Conservation (phyloP, 345 rosid genomes). For the Stellera chamaejasme region DNA sequence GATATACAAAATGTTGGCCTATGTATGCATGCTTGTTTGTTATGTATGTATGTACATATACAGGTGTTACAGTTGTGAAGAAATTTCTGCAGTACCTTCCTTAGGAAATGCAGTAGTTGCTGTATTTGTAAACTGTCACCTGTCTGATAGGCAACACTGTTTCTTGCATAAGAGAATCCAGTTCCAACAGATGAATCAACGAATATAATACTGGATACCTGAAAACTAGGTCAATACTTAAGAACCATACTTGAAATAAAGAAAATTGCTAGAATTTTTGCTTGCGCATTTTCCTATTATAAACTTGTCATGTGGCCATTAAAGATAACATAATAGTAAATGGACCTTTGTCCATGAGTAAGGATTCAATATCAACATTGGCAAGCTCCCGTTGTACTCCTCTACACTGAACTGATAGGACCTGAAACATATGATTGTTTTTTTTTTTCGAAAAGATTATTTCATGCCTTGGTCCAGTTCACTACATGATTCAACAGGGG, state of each 20-base stretch:
- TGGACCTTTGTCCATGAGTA: conserved; percentile 35
- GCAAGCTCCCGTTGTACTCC: conserved; percentile 29
- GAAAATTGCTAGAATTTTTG: background rate
- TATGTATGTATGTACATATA: no score
- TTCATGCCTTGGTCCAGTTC: no score
- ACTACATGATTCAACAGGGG: no score
- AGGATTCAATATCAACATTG: conserved; percentile 19
- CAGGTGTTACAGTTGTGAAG: background rate
- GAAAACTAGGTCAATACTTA: background rate
- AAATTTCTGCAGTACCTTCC: conserved; percentile 11
- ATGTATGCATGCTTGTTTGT: no score
- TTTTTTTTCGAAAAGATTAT: no score
- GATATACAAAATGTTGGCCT: no score
- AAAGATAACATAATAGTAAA: no score
- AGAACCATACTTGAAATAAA: background rate
- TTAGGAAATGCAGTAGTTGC: conserved; percentile 13
- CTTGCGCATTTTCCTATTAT: no score
- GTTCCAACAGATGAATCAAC: conserved; percentile 27
- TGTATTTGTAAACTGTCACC: conserved; percentile 11
- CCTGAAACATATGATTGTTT: conserved; percentile 14
- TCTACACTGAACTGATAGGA: conserved; percentile 21
- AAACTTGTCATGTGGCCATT: no score
- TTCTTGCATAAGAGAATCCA: conserved; percentile 26
- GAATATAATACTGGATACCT: conserved; percentile 25
- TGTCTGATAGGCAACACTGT: conserved; percentile 6